phyloP scores from a whole-genome alignment of 352 stramenopile species.

The Lagenidium giganteum region DNA sequence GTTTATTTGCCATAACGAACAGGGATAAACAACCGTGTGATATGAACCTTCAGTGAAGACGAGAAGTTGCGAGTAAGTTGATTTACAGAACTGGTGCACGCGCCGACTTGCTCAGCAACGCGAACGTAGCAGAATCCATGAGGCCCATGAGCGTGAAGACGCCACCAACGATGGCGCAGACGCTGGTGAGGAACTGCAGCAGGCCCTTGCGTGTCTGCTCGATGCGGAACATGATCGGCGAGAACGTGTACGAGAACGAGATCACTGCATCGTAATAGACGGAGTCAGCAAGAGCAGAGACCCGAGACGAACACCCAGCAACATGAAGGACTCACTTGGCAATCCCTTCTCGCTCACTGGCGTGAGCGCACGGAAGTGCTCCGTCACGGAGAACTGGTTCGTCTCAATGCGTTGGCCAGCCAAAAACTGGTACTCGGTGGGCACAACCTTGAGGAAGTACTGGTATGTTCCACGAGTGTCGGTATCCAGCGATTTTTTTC shows the following conservation, averaged over 20 bases:
- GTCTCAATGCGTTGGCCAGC: conserved; percentile 83
- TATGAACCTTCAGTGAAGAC: not conserved
- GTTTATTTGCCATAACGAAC: too few relatives aligned
- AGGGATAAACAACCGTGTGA: conserved; percentile 2
- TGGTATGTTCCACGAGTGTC: conserved; percentile 58
- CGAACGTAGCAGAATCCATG: conserved; percentile 62
- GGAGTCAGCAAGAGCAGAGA: conserved; percentile 2
- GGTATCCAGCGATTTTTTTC: conserved; percentile 40
- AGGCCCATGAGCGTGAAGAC: conserved; percentile 83
- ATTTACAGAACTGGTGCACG: too few relatives aligned
- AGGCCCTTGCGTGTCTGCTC: conserved; percentile 89
- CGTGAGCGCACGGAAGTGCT: conserved; percentile 86
- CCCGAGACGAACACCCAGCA: not conserved
- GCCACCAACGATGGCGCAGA: conserved; percentile 89
- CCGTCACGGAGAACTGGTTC: conserved; percentile 97
- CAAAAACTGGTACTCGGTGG: conserved; percentile 90
- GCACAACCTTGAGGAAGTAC: conserved; percentile 89
- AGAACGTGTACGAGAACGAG: conserved; percentile 96
- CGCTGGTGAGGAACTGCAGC: conserved; percentile 83
- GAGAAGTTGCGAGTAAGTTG: too few relatives aligned
- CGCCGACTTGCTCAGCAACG: too few relatives aligned
- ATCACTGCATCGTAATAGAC: conserved; percentile 73
- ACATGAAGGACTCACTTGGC: conserved; percentile 52
- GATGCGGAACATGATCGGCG: conserved; percentile 91
- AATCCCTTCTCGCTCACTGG: conserved; percentile 77